Base-by-base conservation (phyloP, 2,329 filamentous ascomycete genomes). In the Didymella sp. region DNA sequence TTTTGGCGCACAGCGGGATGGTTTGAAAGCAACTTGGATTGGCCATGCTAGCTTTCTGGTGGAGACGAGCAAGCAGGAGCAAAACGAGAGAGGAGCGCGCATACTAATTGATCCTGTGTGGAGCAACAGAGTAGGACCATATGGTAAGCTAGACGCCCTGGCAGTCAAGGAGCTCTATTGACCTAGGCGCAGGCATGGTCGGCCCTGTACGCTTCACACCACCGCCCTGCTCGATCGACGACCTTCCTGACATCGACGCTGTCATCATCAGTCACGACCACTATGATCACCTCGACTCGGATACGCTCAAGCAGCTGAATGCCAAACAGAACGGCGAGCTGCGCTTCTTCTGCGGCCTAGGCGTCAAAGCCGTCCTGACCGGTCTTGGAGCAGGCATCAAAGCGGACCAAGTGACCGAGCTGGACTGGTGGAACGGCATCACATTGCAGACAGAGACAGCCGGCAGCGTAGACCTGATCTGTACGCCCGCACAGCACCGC, bases 181-280 rank as follows among this genome's bases (percentile, higher is more conserved):
- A 57, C 30, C n/a, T 24, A 19, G 2, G 11, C 15, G 37, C 13
- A 57, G 54, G 54, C 15, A 76, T 76, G 51, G 62, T 79, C 0
- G 83, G 83, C 0, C 84, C 84, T 0, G 80, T 82, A 47, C 75
- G 83, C 30, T 84, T 84, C 51, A 81, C 79, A 13, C 81, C 79
- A 3, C 75, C 81, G 4, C 83, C 83, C 0, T 85, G 82, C 63
- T 62, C 67, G 0, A 62, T 83, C 2, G 73, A 79, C 2, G 81
- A 84, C 17, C 64, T 85, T 2, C 83, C 83, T 0, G 76, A 81
- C 2, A 72, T 85, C 9, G 83, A 86, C 52, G 66, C 81, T 2
- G 76, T 85, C 3, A 72, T 78, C 55, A 83, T 85, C 44, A 82
- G 79, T 51, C 84, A 86, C 66, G 82, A 84, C 60, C 83, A 85